Evolutionary conservation across 1,139 yeast genomes (phyloP).

Genomic region (Saccharomyces hybrid): DNA sequence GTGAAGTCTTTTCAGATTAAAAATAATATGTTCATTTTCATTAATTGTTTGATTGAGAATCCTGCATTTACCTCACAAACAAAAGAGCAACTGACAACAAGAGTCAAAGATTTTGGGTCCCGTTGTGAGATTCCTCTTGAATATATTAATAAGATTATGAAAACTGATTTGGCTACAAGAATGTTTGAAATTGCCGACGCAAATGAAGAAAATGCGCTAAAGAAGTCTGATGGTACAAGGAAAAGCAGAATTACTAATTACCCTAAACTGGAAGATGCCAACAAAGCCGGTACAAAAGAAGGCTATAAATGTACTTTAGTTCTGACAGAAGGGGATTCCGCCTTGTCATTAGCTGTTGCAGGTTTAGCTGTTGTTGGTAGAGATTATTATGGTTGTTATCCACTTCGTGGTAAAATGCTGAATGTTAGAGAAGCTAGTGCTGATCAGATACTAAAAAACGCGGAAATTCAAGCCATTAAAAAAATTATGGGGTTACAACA

Average conservation of each 20-base stretch:
- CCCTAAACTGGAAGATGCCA: conserved; percentile 91
- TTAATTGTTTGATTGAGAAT: conserved; percentile 88
- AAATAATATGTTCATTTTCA: conserved; percentile 81
- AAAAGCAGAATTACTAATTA: conserved; percentile 83
- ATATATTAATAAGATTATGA: conserved; percentile 62
- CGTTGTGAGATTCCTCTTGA: conserved; percentile 62
- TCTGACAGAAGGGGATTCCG: conserved; percentile 96
- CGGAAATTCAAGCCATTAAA: conserved; percentile 90
- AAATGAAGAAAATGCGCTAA: conserved; percentile 81
- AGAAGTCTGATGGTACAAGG: conserved; percentile 83
- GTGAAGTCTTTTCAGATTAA: conserved; percentile 84
- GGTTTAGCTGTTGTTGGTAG: conserved; percentile 95
- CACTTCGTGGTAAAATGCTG: conserved; percentile 86
- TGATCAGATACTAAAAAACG: conserved; percentile 86
- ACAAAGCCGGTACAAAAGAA: conserved; percentile 90
- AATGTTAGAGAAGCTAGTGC: conserved; percentile 95
- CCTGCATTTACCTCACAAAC: conserved; percentile 98
- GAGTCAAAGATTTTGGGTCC: conserved; percentile 83
- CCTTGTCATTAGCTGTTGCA: conserved; percentile 83
- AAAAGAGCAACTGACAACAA: conserved; percentile 89
- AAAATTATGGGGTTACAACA: conserved; percentile 95
- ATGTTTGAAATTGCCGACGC: conserved; percentile 76
- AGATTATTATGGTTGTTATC: conserved; percentile 92
- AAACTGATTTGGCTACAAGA: conserved; percentile 76
- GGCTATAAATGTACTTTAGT: conserved; percentile 89